Base-by-base conservation (phyloP, 345 rosid genomes). In the Citrus sinensis region DNA sequence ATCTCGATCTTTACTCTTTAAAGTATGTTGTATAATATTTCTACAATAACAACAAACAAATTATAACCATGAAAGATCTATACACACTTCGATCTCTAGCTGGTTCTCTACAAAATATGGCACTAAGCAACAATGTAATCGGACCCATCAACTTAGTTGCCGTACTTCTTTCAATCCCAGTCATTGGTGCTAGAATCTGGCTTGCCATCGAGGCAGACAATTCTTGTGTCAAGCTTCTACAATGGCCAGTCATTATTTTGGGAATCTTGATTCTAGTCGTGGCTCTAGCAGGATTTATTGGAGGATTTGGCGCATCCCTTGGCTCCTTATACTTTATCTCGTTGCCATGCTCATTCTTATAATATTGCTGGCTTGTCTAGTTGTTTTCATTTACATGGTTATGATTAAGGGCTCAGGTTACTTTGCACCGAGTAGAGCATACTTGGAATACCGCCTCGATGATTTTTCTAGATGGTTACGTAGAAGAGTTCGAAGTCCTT, bases 141-240 rank as follows among this genome's bases (percentile, higher is more conserved):
- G 98, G 97, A 25, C 91, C 92, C 54, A 92, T 92, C 69, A 96
- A 94, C 93, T 91, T 96, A 78, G 87, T 91, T 19, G 89, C 98
- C 35, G 85, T 94, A 85, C 93, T 96, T 40, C 94, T 96, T 30
- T 92, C 99, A 0, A 84, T 94, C 16, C 99, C 98, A 2, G 71
- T 96, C 73, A 90, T 96, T 46, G 98, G 98, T 1, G 90, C 90
- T 13, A 98, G 98, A 73, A 93, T 96, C 82, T 96, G 98, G 99
- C 88, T 96, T 0, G 79, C 97, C 25, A 90, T 40, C 5, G 88
- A 90, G 63, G 87, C 93, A 1, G 98, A 92, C 85, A 92, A 96
- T 82, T 86, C 97, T 0, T 96, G 99, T 49, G 92, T 94, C 16
- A 92, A 90, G 85, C 83, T 94, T 20, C 89, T 96, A 11, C 98